A percentile compares a stretch with the other conserved stretches of the same genome.
Evolutionary conservation across 768 basidiomycete species (phyloP).

Genomic region (Sarcomyxa edulis): DNA sequence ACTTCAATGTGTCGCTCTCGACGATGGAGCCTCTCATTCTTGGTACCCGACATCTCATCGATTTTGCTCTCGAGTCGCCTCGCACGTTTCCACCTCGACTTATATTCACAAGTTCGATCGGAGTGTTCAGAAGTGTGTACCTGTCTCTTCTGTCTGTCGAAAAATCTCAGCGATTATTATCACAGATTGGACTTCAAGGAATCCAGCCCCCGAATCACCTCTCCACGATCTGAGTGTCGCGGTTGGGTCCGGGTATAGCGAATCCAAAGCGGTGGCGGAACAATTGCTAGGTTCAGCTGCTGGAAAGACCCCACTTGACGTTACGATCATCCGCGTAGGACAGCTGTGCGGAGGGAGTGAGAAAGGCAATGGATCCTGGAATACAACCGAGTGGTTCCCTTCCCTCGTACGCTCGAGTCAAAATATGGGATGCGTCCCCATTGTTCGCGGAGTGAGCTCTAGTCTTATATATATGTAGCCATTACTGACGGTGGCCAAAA

Average conservation of each 20-base stretch:
- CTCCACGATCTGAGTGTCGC: constrained; percentile 1
- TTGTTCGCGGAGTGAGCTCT: constrained; percentile 1
- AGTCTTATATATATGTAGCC: background rate
- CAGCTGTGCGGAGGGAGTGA: constrained; percentile 38
- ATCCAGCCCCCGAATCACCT: background rate
- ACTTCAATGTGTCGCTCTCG: constrained; percentile 26
- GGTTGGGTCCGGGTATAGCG: constrained; percentile 28
- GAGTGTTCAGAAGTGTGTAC: constrained; percentile 23
- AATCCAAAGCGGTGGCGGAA: constrained; percentile 39
- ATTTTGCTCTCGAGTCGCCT: constrained; percentile 25
- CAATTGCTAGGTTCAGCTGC: constrained; percentile 17
- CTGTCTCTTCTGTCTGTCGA: background rate
- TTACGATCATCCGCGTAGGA: constrained; percentile 36
- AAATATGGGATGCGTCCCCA: constrained; percentile 25
- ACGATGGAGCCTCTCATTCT: constrained; percentile 24
- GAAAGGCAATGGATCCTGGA: constrained; percentile 37
- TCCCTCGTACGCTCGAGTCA: constrained; percentile 25
- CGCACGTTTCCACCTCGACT: constrained; percentile 19
- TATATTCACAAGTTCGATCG: constrained; percentile 26
- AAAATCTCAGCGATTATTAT: background rate
- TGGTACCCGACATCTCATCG: constrained; percentile 24
- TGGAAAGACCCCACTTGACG: constrained; percentile 17
- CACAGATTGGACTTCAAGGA: constrained; percentile 1
- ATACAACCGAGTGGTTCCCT: constrained; percentile 38
- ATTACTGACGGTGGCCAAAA: background rate